Percentiles rank a stretch among this genome's conserved stretches.
These are phyloP conservation scores for Mallotus repandus DNA, from an alignment of 441 rosid species.

Conservation along the genomic window DNA sequence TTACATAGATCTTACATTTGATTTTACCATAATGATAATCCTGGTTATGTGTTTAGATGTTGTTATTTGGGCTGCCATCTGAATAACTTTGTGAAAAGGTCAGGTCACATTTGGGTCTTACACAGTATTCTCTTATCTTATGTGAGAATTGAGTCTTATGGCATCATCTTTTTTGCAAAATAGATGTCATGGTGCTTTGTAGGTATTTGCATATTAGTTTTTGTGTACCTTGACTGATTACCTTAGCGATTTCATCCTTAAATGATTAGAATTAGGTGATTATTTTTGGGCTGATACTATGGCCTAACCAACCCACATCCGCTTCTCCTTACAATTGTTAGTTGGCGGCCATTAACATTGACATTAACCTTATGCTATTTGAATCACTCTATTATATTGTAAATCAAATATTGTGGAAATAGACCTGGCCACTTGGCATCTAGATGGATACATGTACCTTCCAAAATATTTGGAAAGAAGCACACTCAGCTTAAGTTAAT, in stretches of 20 bases:
- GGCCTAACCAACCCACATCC: neutral
- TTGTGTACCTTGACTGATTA: too few relatives aligned
- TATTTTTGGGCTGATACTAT: neutral
- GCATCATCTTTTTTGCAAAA: neutral
- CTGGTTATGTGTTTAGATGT: neutral
- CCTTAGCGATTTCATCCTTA: neutral
- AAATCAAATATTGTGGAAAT: too few relatives aligned
- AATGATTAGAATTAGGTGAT: neutral
- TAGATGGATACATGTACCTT: neutral
- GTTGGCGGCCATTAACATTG: too few relatives aligned
- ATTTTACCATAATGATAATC: neutral
- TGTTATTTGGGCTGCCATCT: neutral
- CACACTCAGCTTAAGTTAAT: neutral
- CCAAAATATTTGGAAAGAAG: neutral
- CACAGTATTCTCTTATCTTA: neutral
- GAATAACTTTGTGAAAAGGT: neutral
- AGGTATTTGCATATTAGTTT: too few relatives aligned
- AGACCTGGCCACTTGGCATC: too few relatives aligned
- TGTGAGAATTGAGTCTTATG: slow-evolving; percentile 5
- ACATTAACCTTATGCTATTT: too few relatives aligned
- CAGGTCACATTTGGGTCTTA: neutral
- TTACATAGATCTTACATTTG: slow-evolving; percentile 1
- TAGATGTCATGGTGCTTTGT: neutral
- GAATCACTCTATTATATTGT: too few relatives aligned
- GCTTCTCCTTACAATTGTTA: too few relatives aligned